Evolutionary conservation across 2,329 filamentous ascomycete species (phyloP).

Genomic region (Ophioceras dolichostomum): DNA sequence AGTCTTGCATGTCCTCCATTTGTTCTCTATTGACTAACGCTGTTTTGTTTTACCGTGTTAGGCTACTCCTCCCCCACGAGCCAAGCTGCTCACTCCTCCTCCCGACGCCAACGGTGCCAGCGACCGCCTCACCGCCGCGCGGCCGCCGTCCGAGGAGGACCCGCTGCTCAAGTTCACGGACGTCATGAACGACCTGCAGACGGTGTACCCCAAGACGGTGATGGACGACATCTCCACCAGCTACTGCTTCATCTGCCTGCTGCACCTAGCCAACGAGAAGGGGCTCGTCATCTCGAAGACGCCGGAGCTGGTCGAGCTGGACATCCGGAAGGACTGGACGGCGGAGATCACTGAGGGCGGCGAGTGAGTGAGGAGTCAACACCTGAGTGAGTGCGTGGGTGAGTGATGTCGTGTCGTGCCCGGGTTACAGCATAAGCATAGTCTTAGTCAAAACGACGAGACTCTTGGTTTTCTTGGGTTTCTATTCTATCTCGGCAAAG

Average conservation of each 20-base stretch:
- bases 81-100: slow-evolving; percentile 17
- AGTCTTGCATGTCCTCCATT: no score
- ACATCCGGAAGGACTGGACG: slow-evolving; percentile 49
- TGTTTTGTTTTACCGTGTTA: no score
- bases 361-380: no score
- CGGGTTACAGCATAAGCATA: no score
- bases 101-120: slow-evolving; percentile 9
- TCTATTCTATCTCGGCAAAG: no score
- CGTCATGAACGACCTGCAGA: slow-evolving; percentile 80
- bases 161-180: slow-evolving; percentile 69
- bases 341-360: slow-evolving; percentile 39
- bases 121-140: no score
- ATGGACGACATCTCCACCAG: slow-evolving; percentile 94
- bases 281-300: slow-evolving; percentile 64
- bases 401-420: no score
- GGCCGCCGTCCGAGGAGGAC: slow-evolving; percentile 33
- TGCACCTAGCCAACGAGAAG: slow-evolving; percentile 90
- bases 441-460: no score
- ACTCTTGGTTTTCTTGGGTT: no score
- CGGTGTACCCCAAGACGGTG: slow-evolving; percentile 71
- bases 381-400: no score
- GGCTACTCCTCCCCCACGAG: slow-evolving; percentile 13
- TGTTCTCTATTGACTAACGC: no score
- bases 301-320: slow-evolving; percentile 43
- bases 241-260: slow-evolving; percentile 82